Evolutionary conservation across 1,284 basidiomycete species (phyloP).

Genomic region (Apiotrichum mycotoxinovorans): DNA sequence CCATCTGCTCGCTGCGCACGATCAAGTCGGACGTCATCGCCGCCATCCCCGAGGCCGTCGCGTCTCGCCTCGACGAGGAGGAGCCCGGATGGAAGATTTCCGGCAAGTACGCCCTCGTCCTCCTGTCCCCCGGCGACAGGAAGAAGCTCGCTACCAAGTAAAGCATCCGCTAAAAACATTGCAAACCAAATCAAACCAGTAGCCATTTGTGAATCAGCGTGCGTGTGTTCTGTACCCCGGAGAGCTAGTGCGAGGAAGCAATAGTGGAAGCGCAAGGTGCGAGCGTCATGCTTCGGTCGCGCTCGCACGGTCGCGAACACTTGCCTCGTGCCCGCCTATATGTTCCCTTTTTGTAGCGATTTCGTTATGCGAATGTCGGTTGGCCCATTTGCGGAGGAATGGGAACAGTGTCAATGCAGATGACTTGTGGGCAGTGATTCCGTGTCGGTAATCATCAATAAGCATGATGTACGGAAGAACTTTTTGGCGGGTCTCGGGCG

Average conservation of each 20-base stretch:
- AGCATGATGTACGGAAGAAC: too few relatives aligned
- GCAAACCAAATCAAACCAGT: background rate
- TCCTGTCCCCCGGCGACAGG: slow-evolving; percentile 6
- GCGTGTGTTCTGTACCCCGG: background rate
- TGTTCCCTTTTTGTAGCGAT: background rate
- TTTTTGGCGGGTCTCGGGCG: too few relatives aligned
- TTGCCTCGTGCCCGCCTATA: too few relatives aligned
- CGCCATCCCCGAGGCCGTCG: slow-evolving; percentile 64
- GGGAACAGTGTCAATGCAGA: too few relatives aligned
- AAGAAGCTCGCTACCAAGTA: background rate
- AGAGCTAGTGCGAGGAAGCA: background rate
- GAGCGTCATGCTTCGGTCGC: too few relatives aligned
- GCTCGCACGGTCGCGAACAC: too few relatives aligned
- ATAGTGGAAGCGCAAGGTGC: too few relatives aligned
- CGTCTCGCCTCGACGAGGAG: slow-evolving; percentile 74
- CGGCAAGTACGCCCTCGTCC: slow-evolving; percentile 66
- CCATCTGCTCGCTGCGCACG: slow-evolving; percentile 76
- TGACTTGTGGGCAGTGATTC: too few relatives aligned
- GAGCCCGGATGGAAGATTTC: slow-evolving; percentile 97
- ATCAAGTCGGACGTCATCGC: slow-evolving; percentile 76
- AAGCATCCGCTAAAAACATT: too few relatives aligned
- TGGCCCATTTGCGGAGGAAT: too few relatives aligned
- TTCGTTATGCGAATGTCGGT: background rate
- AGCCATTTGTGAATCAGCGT: background rate
- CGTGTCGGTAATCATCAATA: too few relatives aligned